A percentile compares a stretch with the other conserved stretches of the same genome.
These are phyloP conservation scores for Nitzschia putrida DNA, from an alignment of 108 stramenopile species.

Conservation along the genomic window DNA sequence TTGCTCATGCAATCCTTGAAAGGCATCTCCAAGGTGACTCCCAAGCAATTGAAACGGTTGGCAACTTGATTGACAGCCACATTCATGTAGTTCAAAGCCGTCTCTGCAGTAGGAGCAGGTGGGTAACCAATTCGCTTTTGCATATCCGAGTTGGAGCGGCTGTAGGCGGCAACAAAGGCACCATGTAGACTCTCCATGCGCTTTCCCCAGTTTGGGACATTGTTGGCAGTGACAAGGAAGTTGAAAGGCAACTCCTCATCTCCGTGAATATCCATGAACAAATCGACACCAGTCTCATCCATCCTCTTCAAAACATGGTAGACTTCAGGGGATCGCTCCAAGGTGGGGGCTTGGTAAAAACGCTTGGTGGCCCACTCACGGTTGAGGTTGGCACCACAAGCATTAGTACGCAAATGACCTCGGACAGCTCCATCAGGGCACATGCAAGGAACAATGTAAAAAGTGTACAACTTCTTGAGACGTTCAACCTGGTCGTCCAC, in stretches of 20 bases:
- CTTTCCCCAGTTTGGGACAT: slow-evolving; percentile 67
- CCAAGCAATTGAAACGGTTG: slow-evolving; percentile 74
- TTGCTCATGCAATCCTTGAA: slow-evolving; percentile 80
- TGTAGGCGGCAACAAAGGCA: slow-evolving; percentile 72
- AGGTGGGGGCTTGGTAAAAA: slow-evolving; percentile 75
- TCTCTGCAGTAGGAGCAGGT: slow-evolving; percentile 40
- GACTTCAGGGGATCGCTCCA: slow-evolving; percentile 83
- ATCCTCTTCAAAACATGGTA: slow-evolving; percentile 74
- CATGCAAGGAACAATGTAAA: slow-evolving; percentile 88
- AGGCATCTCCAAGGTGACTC: slow-evolving; percentile 85
- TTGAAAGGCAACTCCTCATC: slow-evolving; percentile 87
- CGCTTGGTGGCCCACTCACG: slow-evolving; percentile 81
- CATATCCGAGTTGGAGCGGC: slow-evolving; percentile 73
- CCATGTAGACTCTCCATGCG: slow-evolving; percentile 75
- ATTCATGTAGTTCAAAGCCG: slow-evolving; percentile 59
- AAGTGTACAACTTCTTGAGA: slow-evolving; percentile 57
- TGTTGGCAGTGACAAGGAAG: slow-evolving; percentile 76
- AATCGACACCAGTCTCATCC: slow-evolving; percentile 79
- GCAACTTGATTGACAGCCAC: slow-evolving; percentile 86
- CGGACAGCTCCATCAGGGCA: slow-evolving; percentile 79
- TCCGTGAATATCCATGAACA: slow-evolving; percentile 86
- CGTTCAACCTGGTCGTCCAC: slow-evolving; percentile 50
- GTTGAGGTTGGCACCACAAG: slow-evolving; percentile 80
- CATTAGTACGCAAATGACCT: slow-evolving; percentile 83
- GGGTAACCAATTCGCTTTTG: slow-evolving; percentile 78